phyloP scores from a whole-genome alignment of 176 grass and related monocot genomes.

The Lolium multiflorum region DNA sequence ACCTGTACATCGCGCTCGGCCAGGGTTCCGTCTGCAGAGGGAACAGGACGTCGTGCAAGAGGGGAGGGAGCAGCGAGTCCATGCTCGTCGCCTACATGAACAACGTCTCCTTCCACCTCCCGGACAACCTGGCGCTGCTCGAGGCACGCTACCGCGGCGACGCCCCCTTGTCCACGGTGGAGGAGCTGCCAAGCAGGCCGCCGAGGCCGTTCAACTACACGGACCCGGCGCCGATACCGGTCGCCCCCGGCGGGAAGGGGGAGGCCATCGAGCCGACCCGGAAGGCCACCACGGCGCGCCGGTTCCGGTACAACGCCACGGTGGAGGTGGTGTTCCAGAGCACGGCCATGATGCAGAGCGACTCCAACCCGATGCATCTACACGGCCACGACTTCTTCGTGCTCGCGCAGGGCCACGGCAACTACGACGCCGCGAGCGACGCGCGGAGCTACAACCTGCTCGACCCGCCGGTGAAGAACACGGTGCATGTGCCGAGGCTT shows the following conservation, averaged over 20 bases:
- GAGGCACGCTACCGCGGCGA: not conserved
- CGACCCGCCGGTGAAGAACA: slow-evolving; percentile 34
- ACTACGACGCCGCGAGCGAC: slow-evolving; percentile 44
- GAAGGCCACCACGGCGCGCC: not conserved
- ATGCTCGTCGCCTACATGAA: not conserved
- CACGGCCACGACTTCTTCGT: slow-evolving; percentile 48
- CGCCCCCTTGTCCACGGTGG: not conserved
- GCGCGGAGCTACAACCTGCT: slow-evolving; percentile 31
- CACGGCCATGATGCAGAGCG: not conserved
- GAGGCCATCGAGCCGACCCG: not conserved
- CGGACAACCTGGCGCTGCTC: not conserved
- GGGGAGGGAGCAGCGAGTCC: not conserved
- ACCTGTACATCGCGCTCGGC: not conserved
- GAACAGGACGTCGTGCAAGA: not conserved
- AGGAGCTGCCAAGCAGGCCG: not conserved
- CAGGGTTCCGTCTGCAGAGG: not conserved
- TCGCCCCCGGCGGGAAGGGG: not conserved
- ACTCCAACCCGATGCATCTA: not conserved
- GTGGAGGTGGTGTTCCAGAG: slow-evolving; percentile 4
- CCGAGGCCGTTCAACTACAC: not conserved
- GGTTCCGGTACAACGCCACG: not conserved
- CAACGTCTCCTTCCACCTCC: not conserved
- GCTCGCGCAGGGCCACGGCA: slow-evolving; percentile 46
- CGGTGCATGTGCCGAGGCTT: not conserved
- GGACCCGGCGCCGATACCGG: not conserved